A percentile compares a stretch with the other conserved stretches of the same genome.
These are phyloP conservation scores for Fraxinus albicans DNA, from an alignment of 305 asterid genomes.

Conservation along the genomic window DNA sequence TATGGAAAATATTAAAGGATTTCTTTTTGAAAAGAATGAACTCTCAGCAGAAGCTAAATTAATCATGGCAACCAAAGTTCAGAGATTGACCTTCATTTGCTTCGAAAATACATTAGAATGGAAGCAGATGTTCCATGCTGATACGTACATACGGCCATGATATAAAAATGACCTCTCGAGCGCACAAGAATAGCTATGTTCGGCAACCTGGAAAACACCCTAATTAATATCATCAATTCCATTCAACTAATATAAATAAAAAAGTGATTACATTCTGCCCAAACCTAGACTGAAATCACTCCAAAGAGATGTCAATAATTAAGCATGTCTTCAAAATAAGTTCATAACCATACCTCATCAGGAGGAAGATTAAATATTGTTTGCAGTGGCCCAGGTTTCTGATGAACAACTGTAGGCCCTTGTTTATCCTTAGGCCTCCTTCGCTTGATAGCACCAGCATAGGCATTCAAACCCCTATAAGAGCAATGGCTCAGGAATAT, in stretches of 20 bases:
- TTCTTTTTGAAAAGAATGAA: constrained; percentile 13
- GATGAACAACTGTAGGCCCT: constrained; percentile 70
- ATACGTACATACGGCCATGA: constrained; percentile 92
- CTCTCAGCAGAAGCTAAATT: constrained; percentile 12
- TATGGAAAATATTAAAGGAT: neutral
- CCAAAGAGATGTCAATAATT: constrained; percentile 1
- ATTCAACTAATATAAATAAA: constrained; percentile 8
- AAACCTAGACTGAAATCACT: constrained; percentile 18
- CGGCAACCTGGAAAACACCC: constrained; percentile 61
- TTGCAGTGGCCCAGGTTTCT: constrained; percentile 92
- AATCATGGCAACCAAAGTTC: constrained; percentile 14
- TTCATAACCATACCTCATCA: constrained; percentile 64
- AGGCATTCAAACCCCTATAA: constrained; percentile 65
- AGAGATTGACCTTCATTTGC: constrained; percentile 78
- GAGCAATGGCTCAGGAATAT: constrained; percentile 10
- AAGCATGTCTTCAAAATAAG: constrained; percentile 19
- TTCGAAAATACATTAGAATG: constrained; percentile 90
- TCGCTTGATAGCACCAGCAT: constrained; percentile 51
- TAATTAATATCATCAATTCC: constrained; percentile 17
- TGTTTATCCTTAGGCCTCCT: constrained; percentile 51
- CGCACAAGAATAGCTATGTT: constrained; percentile 95
- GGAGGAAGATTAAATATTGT: constrained; percentile 77
- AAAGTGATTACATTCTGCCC: constrained; percentile 6
- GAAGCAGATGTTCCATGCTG: constrained; percentile 91
- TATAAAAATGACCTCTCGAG: constrained; percentile 92